phyloP scores from a whole-genome alignment of 305 asterid species.

The Lippia alba region DNA sequence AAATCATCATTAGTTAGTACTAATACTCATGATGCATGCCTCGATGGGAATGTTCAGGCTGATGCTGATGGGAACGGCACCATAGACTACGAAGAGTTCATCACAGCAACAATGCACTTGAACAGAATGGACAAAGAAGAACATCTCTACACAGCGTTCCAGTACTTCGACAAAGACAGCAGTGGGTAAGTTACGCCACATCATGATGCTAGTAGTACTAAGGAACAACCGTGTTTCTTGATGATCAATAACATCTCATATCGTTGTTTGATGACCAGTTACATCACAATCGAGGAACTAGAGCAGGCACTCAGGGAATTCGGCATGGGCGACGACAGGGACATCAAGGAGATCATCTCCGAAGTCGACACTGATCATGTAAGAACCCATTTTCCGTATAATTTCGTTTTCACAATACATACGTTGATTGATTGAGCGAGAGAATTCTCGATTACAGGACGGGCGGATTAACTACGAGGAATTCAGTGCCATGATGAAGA shows the following conservation, averaged over 20 bases:
- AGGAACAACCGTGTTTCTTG: background rate
- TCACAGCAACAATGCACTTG: constrained; percentile 98
- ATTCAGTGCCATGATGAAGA: constrained; percentile 95
- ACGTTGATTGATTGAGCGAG: background rate
- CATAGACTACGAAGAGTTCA: constrained; percentile 96
- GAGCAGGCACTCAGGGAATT: constrained; percentile 95
- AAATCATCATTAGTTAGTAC: background rate
- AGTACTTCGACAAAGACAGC: constrained; percentile 90
- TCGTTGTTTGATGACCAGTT: constrained; percentile 43
- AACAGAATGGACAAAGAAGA: constrained; percentile 98
- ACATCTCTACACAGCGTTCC: constrained; percentile 98
- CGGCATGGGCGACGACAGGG: constrained; percentile 82
- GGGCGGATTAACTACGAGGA: constrained; percentile 90
- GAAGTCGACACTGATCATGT: constrained; percentile 90
- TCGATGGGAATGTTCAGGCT: constrained; percentile 49
- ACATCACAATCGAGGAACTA: constrained; percentile 85
- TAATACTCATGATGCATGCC: constrained; percentile 5
- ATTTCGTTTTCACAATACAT: background rate
- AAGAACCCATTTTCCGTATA: constrained; percentile 32
- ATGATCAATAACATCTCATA: background rate
- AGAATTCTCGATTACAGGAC: constrained; percentile 55
- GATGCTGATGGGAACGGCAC: constrained; percentile 99
- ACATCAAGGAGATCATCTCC: constrained; percentile 79
- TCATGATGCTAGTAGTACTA: background rate
- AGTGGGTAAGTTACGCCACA: constrained; percentile 66